A percentile compares a stretch with the other conserved stretches of the same genome.
phyloP scores from a whole-genome alignment of 768 basidiomycete genomes.

The Mycena floridula region DNA sequence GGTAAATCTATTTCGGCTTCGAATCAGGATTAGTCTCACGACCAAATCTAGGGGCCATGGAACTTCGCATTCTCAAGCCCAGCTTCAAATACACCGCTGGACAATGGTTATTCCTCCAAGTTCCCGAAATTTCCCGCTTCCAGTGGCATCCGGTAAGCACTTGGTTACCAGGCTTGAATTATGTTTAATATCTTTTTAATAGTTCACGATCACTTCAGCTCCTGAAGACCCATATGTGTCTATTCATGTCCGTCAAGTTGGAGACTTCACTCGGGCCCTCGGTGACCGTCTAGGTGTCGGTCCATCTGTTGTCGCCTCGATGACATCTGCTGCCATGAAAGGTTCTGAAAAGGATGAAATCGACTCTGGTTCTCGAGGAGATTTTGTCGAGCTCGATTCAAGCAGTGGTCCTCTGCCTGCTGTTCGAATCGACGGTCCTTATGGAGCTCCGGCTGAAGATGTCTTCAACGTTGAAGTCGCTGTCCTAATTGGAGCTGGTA shows the following conservation, averaged over 20 bases:
- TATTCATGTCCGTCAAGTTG: slow-evolving; percentile 89
- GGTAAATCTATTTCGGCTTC: slow-evolving; percentile 44
- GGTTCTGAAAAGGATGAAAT: slow-evolving; percentile 61
- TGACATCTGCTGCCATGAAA: slow-evolving; percentile 76
- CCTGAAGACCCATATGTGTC: slow-evolving; percentile 93
- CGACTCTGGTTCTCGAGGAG: slow-evolving; percentile 49
- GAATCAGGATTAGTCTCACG: too few relatives aligned
- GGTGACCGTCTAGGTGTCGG: slow-evolving; percentile 84
- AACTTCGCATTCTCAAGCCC: slow-evolving; percentile 86
- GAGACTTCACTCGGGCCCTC: slow-evolving; percentile 79
- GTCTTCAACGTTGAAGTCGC: slow-evolving; percentile 84
- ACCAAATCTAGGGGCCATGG: slow-evolving; percentile 78
- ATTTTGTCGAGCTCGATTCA: slow-evolving; percentile 76
- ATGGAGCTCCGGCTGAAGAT: slow-evolving; percentile 90
- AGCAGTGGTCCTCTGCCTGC: slow-evolving; percentile 49
- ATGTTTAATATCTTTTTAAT: slow-evolving; percentile 4
- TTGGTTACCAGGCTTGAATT: slow-evolving; percentile 4
- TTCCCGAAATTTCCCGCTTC: slow-evolving; percentile 75
- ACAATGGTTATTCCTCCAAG: slow-evolving; percentile 88
- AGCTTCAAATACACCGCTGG: slow-evolving; percentile 89
- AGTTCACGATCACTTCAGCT: slow-evolving; percentile 95
- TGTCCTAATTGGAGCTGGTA: slow-evolving; percentile 89
- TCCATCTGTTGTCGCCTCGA: slow-evolving; percentile 66
- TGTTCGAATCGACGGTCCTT: slow-evolving; percentile 85
- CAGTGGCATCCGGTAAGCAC: slow-evolving; percentile 95